A percentile compares a stretch with the other conserved stretches of the same genome.
These are phyloP conservation scores for Chlamydomonas reinhardtii DNA, from an alignment of 163 green algal genomes.

Conservation along the genomic window DNA sequence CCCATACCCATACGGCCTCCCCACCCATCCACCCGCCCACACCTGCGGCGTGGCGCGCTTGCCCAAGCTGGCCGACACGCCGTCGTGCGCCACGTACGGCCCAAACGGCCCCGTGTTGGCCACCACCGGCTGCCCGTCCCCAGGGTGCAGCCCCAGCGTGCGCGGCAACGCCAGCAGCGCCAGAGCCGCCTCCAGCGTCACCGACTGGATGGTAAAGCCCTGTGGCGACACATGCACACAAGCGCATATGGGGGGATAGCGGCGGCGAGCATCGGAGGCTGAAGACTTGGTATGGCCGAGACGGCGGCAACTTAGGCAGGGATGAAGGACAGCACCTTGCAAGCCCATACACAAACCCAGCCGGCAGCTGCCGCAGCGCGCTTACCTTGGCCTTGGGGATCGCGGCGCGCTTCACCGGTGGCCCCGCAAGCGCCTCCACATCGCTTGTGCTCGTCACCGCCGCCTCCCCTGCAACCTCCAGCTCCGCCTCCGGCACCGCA, in stretches of 20 bases:
- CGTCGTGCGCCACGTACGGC: slow-evolving; percentile 68
- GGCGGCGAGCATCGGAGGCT: too few species aligned
- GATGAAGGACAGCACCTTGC: too few species aligned
- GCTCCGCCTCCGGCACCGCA: neutral
- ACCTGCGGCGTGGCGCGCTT: slow-evolving; percentile 35
- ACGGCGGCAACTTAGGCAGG: too few species aligned
- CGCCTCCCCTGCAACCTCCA: neutral
- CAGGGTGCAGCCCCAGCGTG: slow-evolving; percentile 69
- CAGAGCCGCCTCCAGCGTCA: slow-evolving; percentile 62
- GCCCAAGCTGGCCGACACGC: slow-evolving; percentile 55
- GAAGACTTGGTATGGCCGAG: too few species aligned
- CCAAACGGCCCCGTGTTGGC: slow-evolving; percentile 52
- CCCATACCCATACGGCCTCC: too few species aligned
- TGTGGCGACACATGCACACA: neutral
- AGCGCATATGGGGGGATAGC: too few species aligned
- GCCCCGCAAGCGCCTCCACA: neutral
- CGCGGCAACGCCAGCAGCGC: slow-evolving; percentile 67
- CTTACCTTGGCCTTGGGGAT: slow-evolving; percentile 25
- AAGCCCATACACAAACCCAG: too few species aligned
- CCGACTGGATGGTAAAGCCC: neutral
- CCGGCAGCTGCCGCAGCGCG: too few species aligned
- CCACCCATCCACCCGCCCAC: neutral
- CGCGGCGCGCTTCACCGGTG: slow-evolving; percentile 9
- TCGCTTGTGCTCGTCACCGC: neutral
- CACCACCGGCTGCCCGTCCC: slow-evolving; percentile 54